Percentiles rank a stretch among this genome's conserved stretches.
These are phyloP conservation scores for Thamnidium elegans DNA, from an alignment of 192 early-diverging fungal genomes.

Conservation along the genomic window DNA sequence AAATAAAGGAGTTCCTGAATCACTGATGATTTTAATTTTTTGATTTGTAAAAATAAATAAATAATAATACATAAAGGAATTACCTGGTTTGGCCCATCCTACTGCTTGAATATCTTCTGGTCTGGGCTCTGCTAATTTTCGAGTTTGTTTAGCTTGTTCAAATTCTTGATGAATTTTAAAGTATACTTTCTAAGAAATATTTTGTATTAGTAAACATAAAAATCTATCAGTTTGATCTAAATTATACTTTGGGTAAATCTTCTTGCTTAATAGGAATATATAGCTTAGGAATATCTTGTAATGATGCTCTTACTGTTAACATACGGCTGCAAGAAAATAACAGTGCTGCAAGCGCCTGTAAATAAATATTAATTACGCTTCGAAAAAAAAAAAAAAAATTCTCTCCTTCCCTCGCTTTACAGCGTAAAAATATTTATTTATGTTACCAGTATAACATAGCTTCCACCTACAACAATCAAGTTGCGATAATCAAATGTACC, in stretches of 20 bases:
- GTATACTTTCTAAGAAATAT: slow-evolving; percentile 44
- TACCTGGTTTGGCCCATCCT: slow-evolving; percentile 55
- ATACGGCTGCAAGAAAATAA: slow-evolving; percentile 51
- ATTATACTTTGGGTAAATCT: slow-evolving; percentile 47
- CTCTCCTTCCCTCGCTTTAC: too few species aligned
- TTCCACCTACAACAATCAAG: slow-evolving; percentile 45
- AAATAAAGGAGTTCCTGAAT: slow-evolving; percentile 26
- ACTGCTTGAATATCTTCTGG: slow-evolving; percentile 43
- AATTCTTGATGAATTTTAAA: slow-evolving; percentile 43
- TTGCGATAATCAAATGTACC: slow-evolving; percentile 44
- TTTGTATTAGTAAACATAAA: neutral
- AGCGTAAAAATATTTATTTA: neutral
- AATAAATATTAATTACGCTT: too few species aligned
- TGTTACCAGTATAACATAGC: slow-evolving; percentile 46
- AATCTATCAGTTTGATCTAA: neutral
- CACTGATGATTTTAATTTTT: neutral
- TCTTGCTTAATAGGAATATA: slow-evolving; percentile 46
- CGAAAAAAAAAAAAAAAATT: neutral
- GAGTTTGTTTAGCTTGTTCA: slow-evolving; percentile 34
- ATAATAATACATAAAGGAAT: neutral
- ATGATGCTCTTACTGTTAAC: slow-evolving; percentile 43
- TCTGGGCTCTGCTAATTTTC: slow-evolving; percentile 40
- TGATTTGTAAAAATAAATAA: neutral
- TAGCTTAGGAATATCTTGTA: slow-evolving; percentile 51
- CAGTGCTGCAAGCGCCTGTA: slow-evolving; percentile 44